Evolutionary conservation across 108 stramenopile genomes (phyloP), one percentile per base, ranked within the genome.

Genomic region (Parietichytrium sp.): DNA sequence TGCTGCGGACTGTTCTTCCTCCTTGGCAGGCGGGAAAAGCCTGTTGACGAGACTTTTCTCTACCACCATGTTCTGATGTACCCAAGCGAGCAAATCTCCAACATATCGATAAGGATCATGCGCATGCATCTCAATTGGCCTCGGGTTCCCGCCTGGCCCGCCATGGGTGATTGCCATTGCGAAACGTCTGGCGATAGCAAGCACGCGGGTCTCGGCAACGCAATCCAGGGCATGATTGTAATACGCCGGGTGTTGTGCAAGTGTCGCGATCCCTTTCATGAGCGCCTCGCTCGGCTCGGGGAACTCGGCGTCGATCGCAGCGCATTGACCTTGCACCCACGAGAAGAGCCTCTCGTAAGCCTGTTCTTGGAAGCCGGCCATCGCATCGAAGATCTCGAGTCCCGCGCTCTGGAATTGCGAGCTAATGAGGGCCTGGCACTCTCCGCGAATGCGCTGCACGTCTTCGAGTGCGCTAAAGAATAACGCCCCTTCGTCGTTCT

Each of bases 381-480:
- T 51, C 7, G 18, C n/a, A 16, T 52, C 79, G 16, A 52, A 52
- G 36, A 80, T 50, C 2, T 52, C 79, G 8, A 30, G 26, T 3
- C 51, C 79, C 6, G 18, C 79, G 79, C 61, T 72, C 61, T 72
- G 61, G 61, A 72, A 72, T 20, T 72, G 61, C 6, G 61, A 72
- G 61, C 61, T 72, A 27, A 72, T 72, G 42, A 72, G 61, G 23
- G 61, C 33, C 33, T 72, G 61, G 42, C 61, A 72, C 20, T 72
- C 61, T 38, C 38, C 10, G 10, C 61, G 61, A 25, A 72, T 72
- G 1, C 61, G 61, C 61, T 72, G 61, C n/a, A 72, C 61, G 20
- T 52, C 51, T n/a, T 52, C 79, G 31, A 80, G 79, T 2, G 79
- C 79, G 79, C 27, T 29, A 42, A 80, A 80, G 52, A 80, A 80